phyloP scores from a whole-genome alignment of 2,329 filamentous ascomycete genomes.

The Fusarium continuum region DNA sequence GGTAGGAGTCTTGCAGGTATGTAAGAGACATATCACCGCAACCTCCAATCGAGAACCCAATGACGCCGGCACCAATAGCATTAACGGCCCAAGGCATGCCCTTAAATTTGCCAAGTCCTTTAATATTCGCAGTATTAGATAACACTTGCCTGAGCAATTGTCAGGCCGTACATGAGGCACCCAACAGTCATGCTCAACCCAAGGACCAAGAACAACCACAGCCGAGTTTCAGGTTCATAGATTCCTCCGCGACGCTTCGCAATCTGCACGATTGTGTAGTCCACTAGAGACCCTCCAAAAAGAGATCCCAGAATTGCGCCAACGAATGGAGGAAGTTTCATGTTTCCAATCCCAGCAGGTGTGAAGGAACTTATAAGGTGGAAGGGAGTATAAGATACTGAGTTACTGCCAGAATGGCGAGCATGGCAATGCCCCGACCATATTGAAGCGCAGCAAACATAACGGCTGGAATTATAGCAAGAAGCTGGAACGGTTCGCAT shows the following conservation, averaged over 20 bases:
- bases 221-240: constrained; percentile 31
- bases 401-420: constrained; percentile 26
- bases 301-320: constrained; percentile 16
- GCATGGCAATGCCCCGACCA: constrained; percentile 30
- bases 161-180: constrained; percentile 33
- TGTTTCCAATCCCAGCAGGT: constrained; percentile 23
- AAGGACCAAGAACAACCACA: constrained; percentile 29
- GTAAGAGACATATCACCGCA: constrained; percentile 30
- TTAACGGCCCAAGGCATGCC: constrained; percentile 37
- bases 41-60: constrained; percentile 32
- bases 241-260: constrained; percentile 25
- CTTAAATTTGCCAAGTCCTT: not conserved
- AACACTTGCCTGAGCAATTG: constrained; percentile 14
- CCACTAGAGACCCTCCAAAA: constrained; percentile 18
- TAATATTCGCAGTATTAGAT: rapidly evolving
- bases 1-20: constrained; percentile 32
- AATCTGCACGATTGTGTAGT: constrained; percentile 26
- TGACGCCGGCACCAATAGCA: constrained; percentile 27
- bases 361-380: constrained; percentile 32
- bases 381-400: constrained; percentile 6
- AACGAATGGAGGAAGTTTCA: constrained; percentile 34
- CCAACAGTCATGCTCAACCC: constrained; percentile 26
- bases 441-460: constrained; percentile 13
- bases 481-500: constrained; percentile 20
- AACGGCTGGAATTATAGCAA: constrained; percentile 2